Base-by-base conservation (phyloP, 2,329 filamentous ascomycete species). In the Bipolaris gigantea region DNA sequence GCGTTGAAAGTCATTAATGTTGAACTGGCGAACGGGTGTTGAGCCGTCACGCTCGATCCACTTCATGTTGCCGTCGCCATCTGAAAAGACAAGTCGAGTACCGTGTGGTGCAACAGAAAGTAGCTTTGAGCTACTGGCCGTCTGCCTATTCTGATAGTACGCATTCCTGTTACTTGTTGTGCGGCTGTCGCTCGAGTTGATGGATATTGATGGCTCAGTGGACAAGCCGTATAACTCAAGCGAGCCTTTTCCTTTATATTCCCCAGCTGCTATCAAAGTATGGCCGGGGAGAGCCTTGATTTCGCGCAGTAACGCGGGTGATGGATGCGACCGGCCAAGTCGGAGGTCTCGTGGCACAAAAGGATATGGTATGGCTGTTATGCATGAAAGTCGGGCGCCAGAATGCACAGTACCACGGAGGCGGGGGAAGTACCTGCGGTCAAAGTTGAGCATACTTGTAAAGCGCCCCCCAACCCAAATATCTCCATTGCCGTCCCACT, bases 381-480 rank as follows among this genome's bases (percentile, higher is more conserved):
- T 78, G 53, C 86, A 87, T 48, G 89, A 90, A 10, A 97, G 81
- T 5, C 88, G 81, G 0, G 89, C 90, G 2, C 92, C 92, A 0
- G 91, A 96, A 73, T 96, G 86, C 9, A 96, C 86, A 0, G 90
- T 90, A 5, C 85, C 87, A 55, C 85, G 83, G 7, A 96, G 82
- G 15, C 84, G 83, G 0, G 91, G 90, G 66, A 97, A 95, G 73
- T 85, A 90, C 40, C 93, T 87, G 3, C 92, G 85, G 69, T 97
- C 92, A 75, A 96, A 97, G 69, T 91, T 88, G 3, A 97, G 79
- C 52, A 97, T 90, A 65, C 86, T 92, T 4, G 92, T 89, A 70
- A 97, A 97, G 15, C 93, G 85, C 0, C 93, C 93, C 4, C 89
- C 90, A 33, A 97, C 85, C 77, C 92, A 93, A 36, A 97, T 94